phyloP scores from a whole-genome alignment of 2,329 filamentous ascomycete species.

The Phoma sp. region DNA sequence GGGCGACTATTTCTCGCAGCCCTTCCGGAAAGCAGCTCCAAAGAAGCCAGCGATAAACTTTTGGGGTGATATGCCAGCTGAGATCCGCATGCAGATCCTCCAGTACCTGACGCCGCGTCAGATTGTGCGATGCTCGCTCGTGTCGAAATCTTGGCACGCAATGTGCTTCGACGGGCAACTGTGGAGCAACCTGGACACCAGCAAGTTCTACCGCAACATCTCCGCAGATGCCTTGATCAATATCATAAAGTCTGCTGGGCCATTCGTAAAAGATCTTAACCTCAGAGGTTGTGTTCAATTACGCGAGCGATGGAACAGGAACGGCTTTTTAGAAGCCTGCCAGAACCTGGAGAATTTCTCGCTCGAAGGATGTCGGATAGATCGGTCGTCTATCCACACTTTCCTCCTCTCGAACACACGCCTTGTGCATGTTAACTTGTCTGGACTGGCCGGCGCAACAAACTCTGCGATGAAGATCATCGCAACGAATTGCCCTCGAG shows the following conservation, averaged over 20 bases:
- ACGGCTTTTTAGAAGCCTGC: slow-evolving; percentile 82
- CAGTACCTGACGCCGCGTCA: slow-evolving; percentile 79
- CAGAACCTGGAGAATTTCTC: slow-evolving; percentile 86
- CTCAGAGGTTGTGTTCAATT: slow-evolving; percentile 90
- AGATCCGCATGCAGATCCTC: slow-evolving; percentile 80
- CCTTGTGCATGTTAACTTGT: slow-evolving; percentile 84
- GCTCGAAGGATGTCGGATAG: slow-evolving; percentile 86
- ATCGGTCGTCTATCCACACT: slow-evolving; percentile 77
- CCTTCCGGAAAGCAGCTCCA: slow-evolving; percentile 44
- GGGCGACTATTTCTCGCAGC: slow-evolving; percentile 56
- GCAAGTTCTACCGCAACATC: slow-evolving; percentile 86
- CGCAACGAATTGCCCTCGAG: slow-evolving; percentile 75
- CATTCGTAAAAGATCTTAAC: slow-evolving; percentile 90
- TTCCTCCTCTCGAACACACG: slow-evolving; percentile 78
- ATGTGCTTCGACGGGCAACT: slow-evolving; percentile 95
- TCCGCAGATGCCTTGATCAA: slow-evolving; percentile 81
- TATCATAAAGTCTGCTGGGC: slow-evolving; percentile 83
- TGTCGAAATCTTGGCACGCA: slow-evolving; percentile 78
- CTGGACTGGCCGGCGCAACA: slow-evolving; percentile 77
- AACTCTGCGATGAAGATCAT: slow-evolving; percentile 89
- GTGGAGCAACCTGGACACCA: slow-evolving; percentile 82
- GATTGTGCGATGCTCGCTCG: slow-evolving; percentile 76
- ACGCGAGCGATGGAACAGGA: slow-evolving; percentile 76
- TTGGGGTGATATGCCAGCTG: slow-evolving; percentile 81
- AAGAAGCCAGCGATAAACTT: slow-evolving; percentile 64